Percentiles rank a stretch among this genome's conserved stretches.
phyloP scores from a whole-genome alignment of 1,284 basidiomycete species.

The Rhizopogon parksii region DNA sequence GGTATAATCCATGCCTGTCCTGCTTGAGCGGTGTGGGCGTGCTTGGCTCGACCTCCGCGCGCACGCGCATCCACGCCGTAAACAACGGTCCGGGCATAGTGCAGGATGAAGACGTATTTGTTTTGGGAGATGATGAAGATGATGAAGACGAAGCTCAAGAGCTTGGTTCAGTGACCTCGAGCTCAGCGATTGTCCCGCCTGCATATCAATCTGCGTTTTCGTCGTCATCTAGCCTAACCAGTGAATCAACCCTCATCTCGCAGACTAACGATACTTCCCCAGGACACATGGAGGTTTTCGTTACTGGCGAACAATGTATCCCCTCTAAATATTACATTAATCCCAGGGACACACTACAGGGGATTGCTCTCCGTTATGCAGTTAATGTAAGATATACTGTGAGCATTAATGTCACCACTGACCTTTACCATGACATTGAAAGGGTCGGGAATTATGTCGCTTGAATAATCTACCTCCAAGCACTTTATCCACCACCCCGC shows the following conservation, averaged over 20 bases:
- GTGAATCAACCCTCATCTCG: background rate
- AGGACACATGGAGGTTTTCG: background rate
- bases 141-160: constrained; percentile 33
- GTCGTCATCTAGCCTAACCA: background rate
- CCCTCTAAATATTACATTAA: constrained; percentile 48
- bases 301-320: background rate
- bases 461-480: constrained; percentile 60
- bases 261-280: background rate
- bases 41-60: constrained; percentile 26
- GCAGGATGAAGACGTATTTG: constrained; percentile 54
- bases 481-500: constrained; percentile 63
- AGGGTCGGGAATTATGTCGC: constrained; percentile 55
- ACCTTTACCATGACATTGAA: background rate
- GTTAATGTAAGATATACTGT: constrained; percentile 47
- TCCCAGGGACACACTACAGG: constrained; percentile 56
- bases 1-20: constrained; percentile 59
- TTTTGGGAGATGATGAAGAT: constrained; percentile 56
- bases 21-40: constrained; percentile 54
- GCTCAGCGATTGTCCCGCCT: background rate
- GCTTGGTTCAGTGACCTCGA: background rate
- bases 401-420: constrained; percentile 3
- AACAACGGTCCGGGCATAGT: constrained; percentile 36
- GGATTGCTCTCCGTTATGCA: constrained; percentile 55
- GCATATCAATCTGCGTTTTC: background rate
- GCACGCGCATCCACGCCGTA: background rate